These are phyloP conservation scores for Sporothrix schenckii DNA, from an alignment of 2,329 filamentous ascomycete genomes.

Conservation along the genomic window DNA sequence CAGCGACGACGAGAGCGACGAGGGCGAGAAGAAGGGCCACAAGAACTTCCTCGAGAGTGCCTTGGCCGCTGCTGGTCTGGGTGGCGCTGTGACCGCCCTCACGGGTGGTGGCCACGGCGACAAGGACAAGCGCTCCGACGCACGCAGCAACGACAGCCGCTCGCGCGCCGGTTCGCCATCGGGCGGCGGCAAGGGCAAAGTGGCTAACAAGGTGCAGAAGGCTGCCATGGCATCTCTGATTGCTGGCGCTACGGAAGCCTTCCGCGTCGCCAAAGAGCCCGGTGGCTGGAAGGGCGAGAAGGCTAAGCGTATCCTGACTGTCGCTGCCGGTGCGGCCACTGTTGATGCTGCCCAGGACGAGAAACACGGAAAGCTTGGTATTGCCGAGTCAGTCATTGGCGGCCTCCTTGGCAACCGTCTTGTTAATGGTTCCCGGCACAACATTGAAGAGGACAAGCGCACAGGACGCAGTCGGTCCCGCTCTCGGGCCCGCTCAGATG, in stretches of 20 bases:
- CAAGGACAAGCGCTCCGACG: conserved; percentile 45
- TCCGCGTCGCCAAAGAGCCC: conserved; percentile 84
- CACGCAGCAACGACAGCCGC: conserved; percentile 51
- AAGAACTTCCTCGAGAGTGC: conserved; percentile 67
- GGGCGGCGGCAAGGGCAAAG: conserved; percentile 52
- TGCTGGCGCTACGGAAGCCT: conserved; percentile 88
- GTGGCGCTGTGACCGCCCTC: conserved; percentile 62
- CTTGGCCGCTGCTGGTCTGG: conserved; percentile 63
- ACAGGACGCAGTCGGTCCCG: conserved; percentile 70
- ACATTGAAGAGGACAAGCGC: conserved; percentile 62
- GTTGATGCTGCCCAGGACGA: conserved; percentile 76
- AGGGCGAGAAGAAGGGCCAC: conserved; percentile 62
- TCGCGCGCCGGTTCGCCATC: conserved; percentile 54
- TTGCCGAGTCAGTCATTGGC: conserved; percentile 84
- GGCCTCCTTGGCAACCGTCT: conserved; percentile 84
- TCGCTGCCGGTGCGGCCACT: conserved; percentile 80
- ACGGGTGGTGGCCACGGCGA: conserved; percentile 53
- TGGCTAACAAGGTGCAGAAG: conserved; percentile 70
- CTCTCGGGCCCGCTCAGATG: conserved; percentile 57
- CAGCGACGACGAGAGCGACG: conserved; percentile 62
- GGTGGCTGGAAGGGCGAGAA: conserved; percentile 90
- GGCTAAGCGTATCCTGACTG: conserved; percentile 87
- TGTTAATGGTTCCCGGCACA: conserved; percentile 75
- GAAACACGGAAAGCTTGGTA: conserved; percentile 78
- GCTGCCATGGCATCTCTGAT: conserved; percentile 89